Conservation (phyloP, 768 basidiomycete species). For the Nidula microcarpa region DNA sequence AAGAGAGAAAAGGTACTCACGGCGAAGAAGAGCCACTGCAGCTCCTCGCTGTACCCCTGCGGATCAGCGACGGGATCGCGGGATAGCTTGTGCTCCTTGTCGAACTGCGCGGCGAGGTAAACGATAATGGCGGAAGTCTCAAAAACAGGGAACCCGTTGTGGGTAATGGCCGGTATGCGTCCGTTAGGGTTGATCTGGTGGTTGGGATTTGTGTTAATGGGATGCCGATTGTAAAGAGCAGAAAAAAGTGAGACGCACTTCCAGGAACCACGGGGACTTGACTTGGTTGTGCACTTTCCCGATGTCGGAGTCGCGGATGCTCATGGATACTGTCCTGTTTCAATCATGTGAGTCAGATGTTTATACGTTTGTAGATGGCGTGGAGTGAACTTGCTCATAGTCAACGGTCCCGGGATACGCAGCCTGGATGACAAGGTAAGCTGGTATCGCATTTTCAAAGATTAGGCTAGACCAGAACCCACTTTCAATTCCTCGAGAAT, state of each 20-base stretch:
- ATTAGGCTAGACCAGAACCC: too few relatives aligned
- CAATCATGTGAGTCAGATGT: not conserved
- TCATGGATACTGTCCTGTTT: constrained; percentile 9
- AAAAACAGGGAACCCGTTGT: constrained; percentile 61
- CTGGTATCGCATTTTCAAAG: too few relatives aligned
- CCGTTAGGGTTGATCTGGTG: constrained; percentile 68
- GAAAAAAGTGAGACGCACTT: too few relatives aligned
- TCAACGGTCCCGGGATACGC: too few relatives aligned
- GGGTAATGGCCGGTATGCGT: constrained; percentile 61
- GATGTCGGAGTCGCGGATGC: constrained; percentile 50
- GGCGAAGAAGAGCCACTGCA: constrained; percentile 84
- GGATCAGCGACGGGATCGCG: constrained; percentile 47
- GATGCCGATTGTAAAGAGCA: too few relatives aligned
- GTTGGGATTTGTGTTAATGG: constrained; percentile 46
- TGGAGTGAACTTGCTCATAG: constrained; percentile 16
- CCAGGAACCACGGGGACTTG: too few relatives aligned
- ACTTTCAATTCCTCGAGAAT: constrained; percentile 57
- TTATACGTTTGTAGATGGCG: constrained; percentile 32
- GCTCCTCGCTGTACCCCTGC: constrained; percentile 56
- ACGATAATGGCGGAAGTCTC: constrained; percentile 76
- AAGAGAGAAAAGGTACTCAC: constrained; percentile 20
- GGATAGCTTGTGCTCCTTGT: constrained; percentile 60
- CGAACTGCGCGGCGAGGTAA: constrained; percentile 74
- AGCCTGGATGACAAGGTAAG: too few relatives aligned
- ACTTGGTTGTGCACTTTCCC: constrained; percentile 36